Evolutionary conservation across 2,329 filamentous ascomycete genomes (phyloP).

Genomic region (Neofusicoccum kwambonambiense): DNA sequence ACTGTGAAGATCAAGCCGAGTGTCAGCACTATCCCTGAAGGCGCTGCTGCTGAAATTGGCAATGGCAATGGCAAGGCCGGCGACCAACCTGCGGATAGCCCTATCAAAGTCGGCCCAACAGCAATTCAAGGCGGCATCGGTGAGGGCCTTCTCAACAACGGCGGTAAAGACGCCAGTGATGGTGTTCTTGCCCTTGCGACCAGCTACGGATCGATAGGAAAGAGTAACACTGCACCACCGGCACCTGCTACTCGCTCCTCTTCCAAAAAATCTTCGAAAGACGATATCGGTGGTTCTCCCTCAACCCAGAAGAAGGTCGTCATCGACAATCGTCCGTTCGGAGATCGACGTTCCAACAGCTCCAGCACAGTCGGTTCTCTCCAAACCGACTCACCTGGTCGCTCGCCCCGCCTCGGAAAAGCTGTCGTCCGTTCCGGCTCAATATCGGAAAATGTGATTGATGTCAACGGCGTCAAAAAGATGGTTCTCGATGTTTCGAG

Average conservation of each 20-base stretch:
- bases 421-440: conserved; percentile 67
- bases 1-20: conserved; percentile 66
- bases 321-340: background rate
- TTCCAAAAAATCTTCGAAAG: background rate
- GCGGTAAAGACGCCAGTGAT: conserved; percentile 58
- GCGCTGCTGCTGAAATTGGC: conserved; percentile 30
- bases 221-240: background rate
- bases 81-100: conserved; percentile 33
- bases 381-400: conserved; percentile 25
- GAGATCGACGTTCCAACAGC: conserved; percentile 21
- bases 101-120: conserved; percentile 31
- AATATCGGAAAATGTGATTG: conserved; percentile 76
- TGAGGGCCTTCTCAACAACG: conserved; percentile 53
- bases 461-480: conserved; percentile 72
- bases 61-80: conserved; percentile 27
- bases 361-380: conserved; percentile 35
- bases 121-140: conserved; percentile 54
- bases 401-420: conserved; percentile 32
- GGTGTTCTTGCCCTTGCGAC: conserved; percentile 60
- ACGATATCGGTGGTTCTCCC: background rate
- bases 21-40: conserved; percentile 42
- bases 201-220: conserved; percentile 44
- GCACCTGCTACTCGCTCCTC: background rate
- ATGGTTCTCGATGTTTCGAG: conserved; percentile 70
- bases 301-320: conserved; percentile 4